Percentiles rank a stretch among this genome's conserved stretches.
These are phyloP conservation scores for Mucor circinelloides DNA, from an alignment of 371 early-diverging fungal genomes.

Conservation along the genomic window DNA sequence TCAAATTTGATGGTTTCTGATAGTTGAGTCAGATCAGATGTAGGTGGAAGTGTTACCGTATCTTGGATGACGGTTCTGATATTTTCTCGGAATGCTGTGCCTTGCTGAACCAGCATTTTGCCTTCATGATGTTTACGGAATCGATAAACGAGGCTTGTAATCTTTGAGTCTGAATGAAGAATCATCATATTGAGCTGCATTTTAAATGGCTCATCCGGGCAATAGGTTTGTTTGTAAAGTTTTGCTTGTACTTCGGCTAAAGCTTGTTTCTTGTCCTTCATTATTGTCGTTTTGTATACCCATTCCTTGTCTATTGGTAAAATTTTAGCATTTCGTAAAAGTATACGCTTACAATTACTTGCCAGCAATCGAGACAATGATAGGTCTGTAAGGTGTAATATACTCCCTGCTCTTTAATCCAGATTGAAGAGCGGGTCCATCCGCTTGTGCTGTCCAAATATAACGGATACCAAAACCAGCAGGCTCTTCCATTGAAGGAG, in stretches of 20 bases:
- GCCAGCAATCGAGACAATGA: constrained; percentile 37
- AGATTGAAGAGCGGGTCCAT: constrained; percentile 46
- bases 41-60: not conserved
- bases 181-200: constrained; percentile 38
- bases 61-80: constrained; percentile 27
- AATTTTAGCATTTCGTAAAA: not conserved
- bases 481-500: constrained; percentile 43
- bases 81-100: constrained; percentile 40
- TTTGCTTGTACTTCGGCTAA: constrained; percentile 46
- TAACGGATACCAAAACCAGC: constrained; percentile 38
- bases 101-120: constrained; percentile 39
- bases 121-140: constrained; percentile 50
- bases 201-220: constrained; percentile 42
- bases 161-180: constrained; percentile 36
- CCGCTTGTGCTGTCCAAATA: constrained; percentile 56
- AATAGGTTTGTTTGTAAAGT: constrained; percentile 39
- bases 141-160: constrained; percentile 22
- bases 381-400: constrained; percentile 40
- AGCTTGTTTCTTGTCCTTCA: constrained; percentile 45
- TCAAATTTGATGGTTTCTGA: constrained; percentile 33
- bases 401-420: constrained; percentile 44
- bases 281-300: constrained; percentile 44
- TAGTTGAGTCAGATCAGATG: constrained; percentile 9
- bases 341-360: not conserved
- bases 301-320: constrained; percentile 29